Evolutionary conservation across 148 eudicot genomes (phyloP).

Genomic region (Chenopodium quinoa): DNA sequence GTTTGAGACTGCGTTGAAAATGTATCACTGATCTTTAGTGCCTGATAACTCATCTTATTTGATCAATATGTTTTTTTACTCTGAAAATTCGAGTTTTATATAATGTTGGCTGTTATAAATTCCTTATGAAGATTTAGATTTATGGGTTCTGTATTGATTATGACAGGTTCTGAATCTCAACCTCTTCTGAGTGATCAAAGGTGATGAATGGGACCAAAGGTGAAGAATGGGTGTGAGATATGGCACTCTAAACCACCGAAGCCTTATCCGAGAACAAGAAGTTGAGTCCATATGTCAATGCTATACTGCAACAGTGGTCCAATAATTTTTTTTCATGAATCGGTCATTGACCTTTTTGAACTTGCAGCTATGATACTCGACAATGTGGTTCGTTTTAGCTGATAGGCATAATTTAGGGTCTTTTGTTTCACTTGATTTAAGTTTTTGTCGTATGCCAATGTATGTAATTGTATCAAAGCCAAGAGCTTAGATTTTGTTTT

Average conservation of each 20-base stretch:
- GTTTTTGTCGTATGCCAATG: neutral
- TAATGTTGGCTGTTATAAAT: neutral
- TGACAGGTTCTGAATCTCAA: slow-evolving; percentile 50
- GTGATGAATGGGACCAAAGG: slow-evolving; percentile 33
- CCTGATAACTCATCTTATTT: neutral
- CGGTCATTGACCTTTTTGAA: neutral
- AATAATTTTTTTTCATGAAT: neutral
- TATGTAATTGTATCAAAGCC: slow-evolving; percentile 11
- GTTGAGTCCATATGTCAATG: slow-evolving; percentile 6
- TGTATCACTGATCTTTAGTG: neutral
- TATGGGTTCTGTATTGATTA: neutral
- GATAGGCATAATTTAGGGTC: slow-evolving; percentile 5
- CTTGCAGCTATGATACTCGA: neutral
- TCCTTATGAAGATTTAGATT: too few species aligned
- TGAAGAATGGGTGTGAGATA: slow-evolving; percentile 17
- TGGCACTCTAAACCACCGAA: neutral
- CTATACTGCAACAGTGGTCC: neutral
- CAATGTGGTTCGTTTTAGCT: neutral
- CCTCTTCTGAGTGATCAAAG: slow-evolving; percentile 49
- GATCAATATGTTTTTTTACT: neutral
- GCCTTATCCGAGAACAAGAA: neutral
- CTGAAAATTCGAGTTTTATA: neutral
- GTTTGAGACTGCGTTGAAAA: neutral
- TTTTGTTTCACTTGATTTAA: neutral
- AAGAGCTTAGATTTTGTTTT: slow-evolving; percentile 5